These are phyloP conservation scores for Cenchrus americanus DNA, from an alignment of 176 grass and related monocot species.

Conservation along the genomic window DNA sequence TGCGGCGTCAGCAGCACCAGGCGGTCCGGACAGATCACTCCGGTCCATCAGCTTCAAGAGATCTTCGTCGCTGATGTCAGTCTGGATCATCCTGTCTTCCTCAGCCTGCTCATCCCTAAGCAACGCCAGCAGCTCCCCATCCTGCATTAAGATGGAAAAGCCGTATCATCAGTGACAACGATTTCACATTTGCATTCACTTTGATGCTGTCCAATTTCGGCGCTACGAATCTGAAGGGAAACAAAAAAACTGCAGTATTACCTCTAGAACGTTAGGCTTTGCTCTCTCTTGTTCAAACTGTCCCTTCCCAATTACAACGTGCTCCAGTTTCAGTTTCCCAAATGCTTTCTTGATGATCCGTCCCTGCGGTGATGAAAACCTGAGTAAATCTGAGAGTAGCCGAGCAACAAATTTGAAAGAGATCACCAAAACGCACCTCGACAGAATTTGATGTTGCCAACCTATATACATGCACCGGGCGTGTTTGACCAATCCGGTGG, in stretches of 20 bases:
- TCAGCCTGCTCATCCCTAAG: constrained; percentile 73
- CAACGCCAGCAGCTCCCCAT: constrained; percentile 71
- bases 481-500: constrained; percentile 94
- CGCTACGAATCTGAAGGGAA: neutral
- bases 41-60: constrained; percentile 72
- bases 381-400: neutral
- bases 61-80: constrained; percentile 73
- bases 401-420: neutral
- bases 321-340: constrained; percentile 84
- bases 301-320: constrained; percentile 92
- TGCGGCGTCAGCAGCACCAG: neutral
- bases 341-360: constrained; percentile 93
- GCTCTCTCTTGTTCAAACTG: constrained; percentile 81
- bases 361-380: constrained; percentile 52
- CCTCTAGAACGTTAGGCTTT: constrained; percentile 70
- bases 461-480: constrained; percentile 88
- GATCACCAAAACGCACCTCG: constrained; percentile 54
- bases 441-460: constrained; percentile 90
- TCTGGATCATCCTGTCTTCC: constrained; percentile 85
- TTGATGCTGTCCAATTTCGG: neutral
- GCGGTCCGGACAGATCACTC: constrained; percentile 49
- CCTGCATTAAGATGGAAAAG: constrained; percentile 40
- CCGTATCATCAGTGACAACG: neutral
- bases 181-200: neutral
- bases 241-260: neutral